Evolutionary conservation across 208 protist species (phyloP).

Genomic region (Leishmania arabica): DNA sequence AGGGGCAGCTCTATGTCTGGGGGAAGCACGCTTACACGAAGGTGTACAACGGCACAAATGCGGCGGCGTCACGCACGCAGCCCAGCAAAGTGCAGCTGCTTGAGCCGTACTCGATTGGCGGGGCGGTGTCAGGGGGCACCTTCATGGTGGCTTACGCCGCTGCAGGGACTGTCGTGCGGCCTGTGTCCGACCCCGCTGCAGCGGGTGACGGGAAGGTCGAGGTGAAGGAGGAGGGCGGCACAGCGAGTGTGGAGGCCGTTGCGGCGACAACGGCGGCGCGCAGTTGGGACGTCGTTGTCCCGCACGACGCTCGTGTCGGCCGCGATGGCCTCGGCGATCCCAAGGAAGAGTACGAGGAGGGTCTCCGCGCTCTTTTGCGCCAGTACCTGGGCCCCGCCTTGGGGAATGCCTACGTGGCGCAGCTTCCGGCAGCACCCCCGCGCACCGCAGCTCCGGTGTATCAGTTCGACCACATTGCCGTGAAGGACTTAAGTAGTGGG

Average conservation of each 20-base stretch:
- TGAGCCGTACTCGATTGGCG: conserved; percentile 32
- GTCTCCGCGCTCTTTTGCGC: conserved; percentile 44
- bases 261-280: neutral
- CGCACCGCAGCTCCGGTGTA: conserved; percentile 33
- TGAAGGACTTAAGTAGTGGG: conserved; percentile 38
- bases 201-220: conserved; percentile 1
- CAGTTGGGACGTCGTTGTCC: conserved; percentile 72
- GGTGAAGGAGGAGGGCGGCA: conserved; percentile 1
- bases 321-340: conserved; percentile 34
- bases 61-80: conserved; percentile 24
- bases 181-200: neutral
- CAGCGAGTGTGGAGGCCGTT: neutral
- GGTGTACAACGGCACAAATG: conserved; percentile 57
- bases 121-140: conserved; percentile 49
- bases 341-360: conserved; percentile 52
- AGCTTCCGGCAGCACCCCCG: conserved; percentile 45
- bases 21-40: conserved; percentile 64
- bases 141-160: conserved; percentile 61
- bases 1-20: conserved; percentile 73
- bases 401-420: conserved; percentile 39
- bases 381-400: conserved; percentile 60
- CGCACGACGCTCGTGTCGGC: conserved; percentile 65
- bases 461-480: conserved; percentile 41
- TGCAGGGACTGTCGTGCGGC: conserved; percentile 6
- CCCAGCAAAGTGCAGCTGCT: conserved; percentile 43